phyloP scores from a whole-genome alignment of 257 asterid species.

The Nicotiana undulata region DNA sequence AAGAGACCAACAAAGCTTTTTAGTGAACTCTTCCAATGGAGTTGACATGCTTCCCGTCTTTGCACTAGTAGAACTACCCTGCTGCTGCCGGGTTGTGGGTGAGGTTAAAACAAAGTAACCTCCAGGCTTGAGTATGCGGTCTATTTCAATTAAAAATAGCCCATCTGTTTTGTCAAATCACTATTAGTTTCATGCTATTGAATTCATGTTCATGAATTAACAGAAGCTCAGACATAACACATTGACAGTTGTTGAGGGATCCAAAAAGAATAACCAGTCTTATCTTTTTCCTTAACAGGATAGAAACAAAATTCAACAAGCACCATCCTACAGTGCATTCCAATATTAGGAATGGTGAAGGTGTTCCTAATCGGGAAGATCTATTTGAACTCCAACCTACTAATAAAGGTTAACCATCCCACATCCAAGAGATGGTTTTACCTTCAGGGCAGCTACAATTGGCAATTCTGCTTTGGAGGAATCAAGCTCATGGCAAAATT shows the following conservation, averaged over 20 bases:
- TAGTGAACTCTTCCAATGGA: slow-evolving; percentile 59
- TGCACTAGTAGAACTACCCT: slow-evolving; percentile 31
- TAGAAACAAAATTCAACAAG: neutral
- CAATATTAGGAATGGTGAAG: neutral
- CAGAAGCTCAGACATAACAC: neutral
- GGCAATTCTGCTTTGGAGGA: neutral
- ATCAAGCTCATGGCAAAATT: neutral
- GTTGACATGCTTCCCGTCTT: slow-evolving; percentile 45
- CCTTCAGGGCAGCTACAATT: neutral
- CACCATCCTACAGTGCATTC: neutral
- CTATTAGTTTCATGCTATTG: slow-evolving; percentile 17
- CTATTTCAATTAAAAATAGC: slow-evolving; percentile 70
- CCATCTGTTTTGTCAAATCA: slow-evolving; percentile 54
- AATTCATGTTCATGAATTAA: neutral
- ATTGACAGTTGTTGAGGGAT: neutral
- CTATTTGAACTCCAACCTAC: neutral
- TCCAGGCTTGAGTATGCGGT: slow-evolving; percentile 93
- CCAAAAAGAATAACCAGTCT: neutral
- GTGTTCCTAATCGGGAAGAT: neutral
- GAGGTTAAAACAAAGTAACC: slow-evolving; percentile 88
- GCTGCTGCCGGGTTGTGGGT: slow-evolving; percentile 53
- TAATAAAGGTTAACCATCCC: neutral
- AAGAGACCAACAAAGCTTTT: slow-evolving; percentile 70
- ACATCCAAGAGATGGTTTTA: neutral
- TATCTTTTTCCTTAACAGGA: neutral